Percentiles rank a stretch among this genome's conserved stretches.
Evolutionary conservation across 805 yeast species (phyloP).

Genomic region (Kazachstania kunashirensis): DNA sequence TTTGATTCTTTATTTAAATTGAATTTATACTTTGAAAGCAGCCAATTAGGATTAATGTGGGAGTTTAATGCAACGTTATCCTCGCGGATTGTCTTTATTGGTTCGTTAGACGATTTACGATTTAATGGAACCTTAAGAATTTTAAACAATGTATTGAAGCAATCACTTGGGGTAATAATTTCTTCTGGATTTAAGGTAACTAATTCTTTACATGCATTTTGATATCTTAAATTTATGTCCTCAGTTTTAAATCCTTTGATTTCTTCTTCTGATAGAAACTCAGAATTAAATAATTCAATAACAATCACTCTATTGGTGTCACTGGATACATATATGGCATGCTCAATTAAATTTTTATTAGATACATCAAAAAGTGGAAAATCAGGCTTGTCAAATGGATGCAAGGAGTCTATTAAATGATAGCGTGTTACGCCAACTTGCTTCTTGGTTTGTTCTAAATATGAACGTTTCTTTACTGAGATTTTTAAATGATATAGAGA

Average conservation of each 20-base stretch:
- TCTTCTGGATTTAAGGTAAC: constrained; percentile 18
- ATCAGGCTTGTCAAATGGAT: constrained; percentile 27
- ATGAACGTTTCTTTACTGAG: constrained; percentile 25
- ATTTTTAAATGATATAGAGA: constrained; percentile 31
- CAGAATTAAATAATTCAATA: constrained; percentile 43
- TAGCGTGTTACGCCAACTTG: constrained; percentile 27
- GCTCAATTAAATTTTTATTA: constrained; percentile 35
- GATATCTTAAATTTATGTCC: constrained; percentile 44
- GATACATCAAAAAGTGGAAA: constrained; percentile 11
- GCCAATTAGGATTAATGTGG: constrained; percentile 45
- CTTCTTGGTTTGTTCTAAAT: constrained; percentile 22
- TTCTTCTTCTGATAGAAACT: constrained; percentile 38
- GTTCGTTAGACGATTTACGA: constrained; percentile 33
- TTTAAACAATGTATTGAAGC: constrained; percentile 51
- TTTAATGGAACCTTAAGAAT: constrained; percentile 60
- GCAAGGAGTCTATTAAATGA: constrained; percentile 25
- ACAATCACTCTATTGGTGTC: constrained; percentile 40
- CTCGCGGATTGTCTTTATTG: constrained; percentile 46
- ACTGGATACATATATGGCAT: constrained; percentile 39
- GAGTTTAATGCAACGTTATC: constrained; percentile 44
- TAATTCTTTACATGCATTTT: constrained; percentile 26
- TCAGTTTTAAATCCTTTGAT: constrained; percentile 38
- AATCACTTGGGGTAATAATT: constrained; percentile 46
- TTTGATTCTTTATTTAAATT: constrained; percentile 20
- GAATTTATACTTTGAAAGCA: constrained; percentile 42